Conservation (phyloP, 2,329 filamentous ascomycete species). For the Mycogone perniciosa region DNA sequence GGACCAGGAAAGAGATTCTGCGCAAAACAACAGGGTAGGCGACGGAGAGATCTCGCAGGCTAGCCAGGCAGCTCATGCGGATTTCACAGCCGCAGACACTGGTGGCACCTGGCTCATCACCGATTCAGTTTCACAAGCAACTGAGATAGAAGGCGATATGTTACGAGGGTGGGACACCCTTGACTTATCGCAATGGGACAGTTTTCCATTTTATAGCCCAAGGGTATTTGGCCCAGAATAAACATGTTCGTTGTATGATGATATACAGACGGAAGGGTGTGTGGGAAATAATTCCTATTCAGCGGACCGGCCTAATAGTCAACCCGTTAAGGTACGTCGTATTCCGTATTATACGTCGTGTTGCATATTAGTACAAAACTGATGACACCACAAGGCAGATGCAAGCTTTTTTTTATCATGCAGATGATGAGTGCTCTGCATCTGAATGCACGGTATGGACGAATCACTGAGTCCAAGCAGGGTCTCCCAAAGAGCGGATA, state of each 20-base stretch:
- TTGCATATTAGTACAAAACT: no score
- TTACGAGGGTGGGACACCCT: slow-evolving; percentile 25
- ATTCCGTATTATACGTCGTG: no score
- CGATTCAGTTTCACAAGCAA: slow-evolving; percentile 3
- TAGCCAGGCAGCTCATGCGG: not conserved
- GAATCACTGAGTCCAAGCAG: no score
- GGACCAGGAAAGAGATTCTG: not conserved
- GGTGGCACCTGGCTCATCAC: slow-evolving; percentile 10
- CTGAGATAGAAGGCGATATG: slow-evolving; percentile 13
- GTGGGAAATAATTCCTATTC: no score
- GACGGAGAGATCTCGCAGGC: not conserved
- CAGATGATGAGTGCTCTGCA: no score
- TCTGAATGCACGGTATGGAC: no score
- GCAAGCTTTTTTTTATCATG: no score
- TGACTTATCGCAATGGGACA: slow-evolving; percentile 28
- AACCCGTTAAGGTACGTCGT: no score
- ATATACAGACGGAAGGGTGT: no score
- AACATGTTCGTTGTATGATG: not conserved
- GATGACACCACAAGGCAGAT: no score
- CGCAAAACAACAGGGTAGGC: not conserved
- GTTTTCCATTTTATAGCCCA: slow-evolving; percentile 19
- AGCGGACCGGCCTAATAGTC: no score
- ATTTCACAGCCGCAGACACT: slow-evolving; percentile 1
- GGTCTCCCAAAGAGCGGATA: no score
- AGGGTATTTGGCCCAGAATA: slow-evolving; percentile 6